These are phyloP conservation scores for Candida easanensis DNA, from an alignment of 805 yeast genomes.

Conservation along the genomic window DNA sequence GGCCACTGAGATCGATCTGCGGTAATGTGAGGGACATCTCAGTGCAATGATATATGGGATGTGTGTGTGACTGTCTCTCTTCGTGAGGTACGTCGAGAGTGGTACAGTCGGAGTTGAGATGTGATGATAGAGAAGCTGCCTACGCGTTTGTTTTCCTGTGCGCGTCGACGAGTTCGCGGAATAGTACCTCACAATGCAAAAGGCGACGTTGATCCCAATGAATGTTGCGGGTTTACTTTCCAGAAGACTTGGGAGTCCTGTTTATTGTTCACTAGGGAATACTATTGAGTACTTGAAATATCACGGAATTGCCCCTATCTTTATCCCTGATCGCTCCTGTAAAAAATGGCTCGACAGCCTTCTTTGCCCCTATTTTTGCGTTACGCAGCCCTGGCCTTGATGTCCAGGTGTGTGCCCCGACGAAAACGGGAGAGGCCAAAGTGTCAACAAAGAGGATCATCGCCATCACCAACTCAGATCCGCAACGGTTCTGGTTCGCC, in stretches of 20 bases:
- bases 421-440: background rate
- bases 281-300: no score
- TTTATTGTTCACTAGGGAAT: no score
- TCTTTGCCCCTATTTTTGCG: background rate
- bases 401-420: background rate
- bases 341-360: background rate
- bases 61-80: background rate
- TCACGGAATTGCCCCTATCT: background rate
- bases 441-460: constrained; percentile 3
- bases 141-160: constrained; percentile 2
- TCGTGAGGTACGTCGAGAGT: no score
- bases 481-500: background rate
- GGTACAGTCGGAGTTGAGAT: background rate
- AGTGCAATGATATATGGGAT: background rate
- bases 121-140: background rate
- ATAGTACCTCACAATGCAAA: no score
- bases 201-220: no score
- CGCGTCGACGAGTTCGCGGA: constrained; percentile 6
- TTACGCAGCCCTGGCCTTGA: background rate
- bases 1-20: constrained; percentile 31
- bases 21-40: constrained; percentile 31
- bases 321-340: background rate
- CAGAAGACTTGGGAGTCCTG: no score
- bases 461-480: background rate
- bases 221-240: no score